phyloP scores from a whole-genome alignment of 208 protist genomes.

The Crithidia thermophila region DNA sequence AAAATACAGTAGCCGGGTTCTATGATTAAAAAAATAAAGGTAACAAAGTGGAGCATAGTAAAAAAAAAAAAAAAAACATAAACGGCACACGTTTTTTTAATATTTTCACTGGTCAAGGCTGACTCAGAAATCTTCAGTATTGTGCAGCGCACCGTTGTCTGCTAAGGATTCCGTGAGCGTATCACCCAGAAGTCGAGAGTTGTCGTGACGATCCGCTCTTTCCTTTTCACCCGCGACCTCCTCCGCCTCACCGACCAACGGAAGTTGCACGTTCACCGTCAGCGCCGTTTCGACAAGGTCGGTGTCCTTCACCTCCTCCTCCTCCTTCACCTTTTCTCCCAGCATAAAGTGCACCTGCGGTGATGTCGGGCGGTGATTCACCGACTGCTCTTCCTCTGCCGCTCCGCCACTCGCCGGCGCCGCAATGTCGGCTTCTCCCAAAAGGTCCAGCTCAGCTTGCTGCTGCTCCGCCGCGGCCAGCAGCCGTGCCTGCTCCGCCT shows the following conservation, averaged over 20 bases:
- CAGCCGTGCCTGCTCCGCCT: slow-evolving; percentile 36
- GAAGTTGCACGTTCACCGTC: neutral
- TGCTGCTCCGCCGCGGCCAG: slow-evolving; percentile 26
- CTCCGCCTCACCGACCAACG: neutral
- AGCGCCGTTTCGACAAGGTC: neutral
- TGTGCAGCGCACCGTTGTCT: no score
- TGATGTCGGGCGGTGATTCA: neutral
- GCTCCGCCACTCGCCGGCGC: neutral
- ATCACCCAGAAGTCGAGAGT: no score
- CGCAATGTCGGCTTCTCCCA: neutral
- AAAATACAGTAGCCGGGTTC: no score
- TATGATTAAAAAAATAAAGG: no score
- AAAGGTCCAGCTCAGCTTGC: slow-evolving; percentile 32
- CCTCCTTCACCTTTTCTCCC: slow-evolving; percentile 12
- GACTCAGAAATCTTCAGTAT: no score
- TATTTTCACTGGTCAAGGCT: no score
- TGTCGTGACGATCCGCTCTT: neutral
- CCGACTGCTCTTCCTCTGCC: slow-evolving; percentile 3
- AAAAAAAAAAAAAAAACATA: slow-evolving; percentile 8
- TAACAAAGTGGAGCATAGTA: no score
- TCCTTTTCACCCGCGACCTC: neutral
- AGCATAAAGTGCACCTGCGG: slow-evolving; percentile 10
- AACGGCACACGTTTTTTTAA: slow-evolving; percentile 19
- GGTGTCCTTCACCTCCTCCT: slow-evolving; percentile 9
- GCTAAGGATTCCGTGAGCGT: no score